Evolutionary conservation across 2,329 filamentous ascomycete species (phyloP), one percentile per base, ranked within the genome.

Genomic region (Fusarium buxicola): DNA sequence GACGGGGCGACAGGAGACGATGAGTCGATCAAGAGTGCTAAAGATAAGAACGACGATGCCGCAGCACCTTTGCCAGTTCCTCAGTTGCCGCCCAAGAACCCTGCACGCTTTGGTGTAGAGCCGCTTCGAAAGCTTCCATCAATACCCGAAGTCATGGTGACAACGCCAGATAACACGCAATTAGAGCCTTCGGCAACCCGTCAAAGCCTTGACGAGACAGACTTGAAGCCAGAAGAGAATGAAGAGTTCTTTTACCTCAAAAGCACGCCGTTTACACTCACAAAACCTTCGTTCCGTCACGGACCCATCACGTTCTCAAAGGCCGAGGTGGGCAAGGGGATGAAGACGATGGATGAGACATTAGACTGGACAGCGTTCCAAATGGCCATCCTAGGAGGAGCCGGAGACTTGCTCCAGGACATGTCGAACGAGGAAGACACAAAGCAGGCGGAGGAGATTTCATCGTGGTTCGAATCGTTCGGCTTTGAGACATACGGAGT

Each of bases 281-380:
- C 78, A 1, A 79, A 77, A 15, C 83, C 84, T 1, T 69, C 71
- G 3, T 84, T 85, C 66, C 77, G 77, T 8, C 86, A 89, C 60
- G 86, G 86, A 0, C 80, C 80, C 4, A 85, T 89, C 60, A 79
- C 83, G 4, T 73, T 88, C 44, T 69, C 78, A 47, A 82, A 81
- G 65, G 72, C 77, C 3, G 80, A 84, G 45, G 68, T 80, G 8
- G 64, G 72, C 18, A 75, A 68, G 9, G 73, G 76, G 21, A 63
- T 73, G 53, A 78, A 75, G 55, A 74, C 72, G 16, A 76, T 77
- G 27, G 84, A 85, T 46, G 83, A 74, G 15, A 81, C 78, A 8
- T 73, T 88, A 4, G 86, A 89, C 76, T 88, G 86, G 86, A 86
- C 83, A 7, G 85, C 86, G 4, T 89, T 88, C 69, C 86, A 89